Conservation (phyloP, 2,329 filamentous ascomycete species). For the Xylariaceae sp. region DNA sequence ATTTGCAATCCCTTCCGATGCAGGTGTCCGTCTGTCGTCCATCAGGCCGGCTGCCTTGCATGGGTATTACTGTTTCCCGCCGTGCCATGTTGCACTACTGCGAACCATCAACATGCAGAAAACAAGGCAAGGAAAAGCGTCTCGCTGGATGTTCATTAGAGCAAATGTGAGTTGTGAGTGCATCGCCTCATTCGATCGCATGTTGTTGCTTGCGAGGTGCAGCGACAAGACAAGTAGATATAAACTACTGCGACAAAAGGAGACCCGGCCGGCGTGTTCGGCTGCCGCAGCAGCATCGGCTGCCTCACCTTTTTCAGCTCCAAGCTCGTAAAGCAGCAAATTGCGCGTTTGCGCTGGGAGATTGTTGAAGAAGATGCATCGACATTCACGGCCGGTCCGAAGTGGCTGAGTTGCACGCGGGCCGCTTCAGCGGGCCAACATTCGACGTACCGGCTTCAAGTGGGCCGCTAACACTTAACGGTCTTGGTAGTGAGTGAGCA, state of each 20-base stretch:
- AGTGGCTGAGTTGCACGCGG: conserved; percentile 18
- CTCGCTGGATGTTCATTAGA: not conserved
- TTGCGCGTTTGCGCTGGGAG: conserved; percentile 5
- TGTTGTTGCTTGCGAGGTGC: not conserved
- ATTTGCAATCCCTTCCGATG: conserved; percentile 7
- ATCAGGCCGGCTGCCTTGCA: conserved; percentile 1
- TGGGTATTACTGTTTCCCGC: not conserved
- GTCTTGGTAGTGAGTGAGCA: too few relatives aligned
- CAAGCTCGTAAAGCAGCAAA: conserved; percentile 13
- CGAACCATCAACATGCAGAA: not conserved
- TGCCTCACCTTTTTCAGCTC: not conserved
- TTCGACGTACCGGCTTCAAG: conserved; percentile 6
- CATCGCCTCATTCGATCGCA: conserved; percentile 3
- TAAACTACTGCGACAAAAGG: not conserved
- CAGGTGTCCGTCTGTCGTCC: conserved; percentile 1
- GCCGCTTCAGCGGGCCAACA: conserved; percentile 20
- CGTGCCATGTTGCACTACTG: conserved; percentile 2
- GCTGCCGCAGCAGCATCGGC: not conserved
- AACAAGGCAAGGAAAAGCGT: not conserved
- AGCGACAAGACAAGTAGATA: not conserved
- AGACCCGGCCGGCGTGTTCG: too few relatives aligned
- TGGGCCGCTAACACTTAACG: not conserved
- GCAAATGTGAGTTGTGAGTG: not conserved
- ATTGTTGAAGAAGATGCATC: conserved; percentile 12
- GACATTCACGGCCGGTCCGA: conserved; percentile 7